phyloP scores from a whole-genome alignment of 192 early-diverging fungal species.

The Haplosporangium gracile region DNA sequence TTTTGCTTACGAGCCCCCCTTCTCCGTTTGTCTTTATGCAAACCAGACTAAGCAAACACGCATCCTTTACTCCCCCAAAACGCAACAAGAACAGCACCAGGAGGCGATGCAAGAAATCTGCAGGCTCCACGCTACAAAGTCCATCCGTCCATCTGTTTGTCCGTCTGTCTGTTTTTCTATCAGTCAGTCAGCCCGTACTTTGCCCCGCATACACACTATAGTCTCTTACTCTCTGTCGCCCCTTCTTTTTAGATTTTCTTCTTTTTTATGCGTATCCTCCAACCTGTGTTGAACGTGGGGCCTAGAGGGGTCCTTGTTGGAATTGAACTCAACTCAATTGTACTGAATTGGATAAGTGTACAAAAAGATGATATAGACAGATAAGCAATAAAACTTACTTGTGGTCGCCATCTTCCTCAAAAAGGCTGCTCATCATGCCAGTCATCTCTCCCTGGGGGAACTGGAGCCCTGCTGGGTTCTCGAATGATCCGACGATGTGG shows the following conservation, averaged over 20 bases:
- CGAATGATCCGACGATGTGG: conserved; percentile 47
- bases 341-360: background rate
- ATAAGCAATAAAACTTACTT: conserved; percentile 62
- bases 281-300: conserved; percentile 7
- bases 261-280: background rate
- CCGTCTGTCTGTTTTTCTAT: too few relatives aligned
- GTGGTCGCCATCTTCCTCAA: conserved; percentile 64
- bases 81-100: background rate
- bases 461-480: conserved; percentile 47
- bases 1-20: background rate
- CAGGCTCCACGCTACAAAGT: background rate
- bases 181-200: too few relatives aligned
- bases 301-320: conserved; percentile 4
- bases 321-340: background rate
- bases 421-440: conserved; percentile 59
- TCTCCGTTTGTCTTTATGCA: too few relatives aligned
- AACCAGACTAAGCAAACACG: background rate
- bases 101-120: conserved; percentile 2
- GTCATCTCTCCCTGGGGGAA: conserved; percentile 49
- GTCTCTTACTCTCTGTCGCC: background rate
- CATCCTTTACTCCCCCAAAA: background rate
- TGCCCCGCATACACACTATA: background rate
- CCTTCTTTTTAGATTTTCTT: background rate
- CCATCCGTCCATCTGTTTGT: too few relatives aligned
- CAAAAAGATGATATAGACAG: conserved; percentile 26